phyloP scores from a whole-genome alignment of 1,284 basidiomycete species.

The Cryptococcus wingfieldii region DNA sequence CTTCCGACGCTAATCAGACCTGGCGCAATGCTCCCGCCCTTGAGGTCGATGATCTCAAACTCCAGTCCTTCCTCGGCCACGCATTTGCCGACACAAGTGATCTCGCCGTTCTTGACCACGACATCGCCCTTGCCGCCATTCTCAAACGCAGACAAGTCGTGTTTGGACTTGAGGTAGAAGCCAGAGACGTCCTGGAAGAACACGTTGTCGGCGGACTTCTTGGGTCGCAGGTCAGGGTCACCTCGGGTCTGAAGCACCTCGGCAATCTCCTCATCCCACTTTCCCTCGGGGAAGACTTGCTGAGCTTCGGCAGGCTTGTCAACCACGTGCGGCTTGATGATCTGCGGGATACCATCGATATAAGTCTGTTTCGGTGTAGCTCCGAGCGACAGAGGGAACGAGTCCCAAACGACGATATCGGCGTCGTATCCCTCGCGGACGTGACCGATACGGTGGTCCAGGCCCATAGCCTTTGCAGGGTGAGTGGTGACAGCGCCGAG shows the following conservation, averaged over 20 bases:
- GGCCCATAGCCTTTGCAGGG: conserved; percentile 69
- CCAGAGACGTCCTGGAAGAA: conserved; percentile 45
- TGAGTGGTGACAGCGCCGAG: conserved; percentile 67
- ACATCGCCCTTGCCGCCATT: conserved; percentile 23
- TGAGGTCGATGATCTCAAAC: conserved; percentile 44
- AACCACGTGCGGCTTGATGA: conserved; percentile 37
- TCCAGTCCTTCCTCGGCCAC: conserved; percentile 8
- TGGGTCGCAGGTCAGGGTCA: conserved; percentile 42
- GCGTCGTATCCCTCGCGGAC: conserved; percentile 59
- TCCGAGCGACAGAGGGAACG: conserved; percentile 70
- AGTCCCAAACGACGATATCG: conserved; percentile 83
- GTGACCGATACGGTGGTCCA: conserved; percentile 76
- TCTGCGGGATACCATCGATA: conserved; percentile 57
- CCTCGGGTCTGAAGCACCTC: conserved; percentile 41
- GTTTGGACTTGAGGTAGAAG: conserved; percentile 21
- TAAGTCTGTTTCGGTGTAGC: conserved; percentile 57
- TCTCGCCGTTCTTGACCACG: conserved; percentile 45
- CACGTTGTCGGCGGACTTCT: conserved; percentile 31
- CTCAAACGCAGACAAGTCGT: conserved; percentile 3
- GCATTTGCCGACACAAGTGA: conserved; percentile 44
- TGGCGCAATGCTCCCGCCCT: conserved; percentile 48
- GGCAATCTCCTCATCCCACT: conserved; percentile 40
- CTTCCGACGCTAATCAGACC: conserved; percentile 49
- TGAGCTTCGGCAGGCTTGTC: conserved; percentile 42
- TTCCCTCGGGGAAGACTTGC: conserved; percentile 31